Evolutionary conservation across 208 protist species (phyloP), one percentile per base, ranked within the genome.

Genomic region (Borovskyia barvae): DNA sequence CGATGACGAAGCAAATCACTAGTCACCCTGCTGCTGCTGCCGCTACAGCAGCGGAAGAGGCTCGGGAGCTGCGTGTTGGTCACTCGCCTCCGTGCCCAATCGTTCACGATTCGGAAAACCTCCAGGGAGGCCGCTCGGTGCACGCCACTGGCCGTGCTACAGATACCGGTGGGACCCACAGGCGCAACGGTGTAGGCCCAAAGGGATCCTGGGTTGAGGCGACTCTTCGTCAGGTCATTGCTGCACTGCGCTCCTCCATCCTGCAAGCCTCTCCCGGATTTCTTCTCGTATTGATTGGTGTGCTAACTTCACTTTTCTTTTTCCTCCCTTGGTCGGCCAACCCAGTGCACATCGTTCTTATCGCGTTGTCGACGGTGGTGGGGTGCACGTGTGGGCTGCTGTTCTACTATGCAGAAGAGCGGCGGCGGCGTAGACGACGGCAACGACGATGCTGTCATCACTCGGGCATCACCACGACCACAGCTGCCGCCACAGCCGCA

Each of bases 251-350:
- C 29, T 64, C 55, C 49, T n/a, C 64, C 9, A 35, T 56, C 6
- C 14, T 37, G 24, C 55, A 63, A 29, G 53, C 49, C 3, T 39
- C 64, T 17, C 64, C 64, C 2, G 64, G 55, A 0, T 71, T 39
- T 42, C 20, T 71, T 37, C 22, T 74, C 32, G 48, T 19, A 11
- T 33, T 77, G 11, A 57, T 77, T 2, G 87, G 81, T 12, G 24
- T 87, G 4, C 43, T 87, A 8, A 79, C 71, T 11, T 80, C 71
- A 8, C 14, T 87, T 17, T 80, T 93, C 51, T 72, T 85, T 35
- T 95, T 86, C 45, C 58, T 93, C 24, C 89, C 89, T 6, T 92
- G 77, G 74, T 87, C 80, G 1, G 26, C 49, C 2, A 84, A 82
- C 50, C 35, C 69, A 1, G 52, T 82, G 26, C 88, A 92, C 20